These are phyloP conservation scores for Peltaster fructicola DNA, from an alignment of 2,329 filamentous ascomycete genomes.

Conservation along the genomic window DNA sequence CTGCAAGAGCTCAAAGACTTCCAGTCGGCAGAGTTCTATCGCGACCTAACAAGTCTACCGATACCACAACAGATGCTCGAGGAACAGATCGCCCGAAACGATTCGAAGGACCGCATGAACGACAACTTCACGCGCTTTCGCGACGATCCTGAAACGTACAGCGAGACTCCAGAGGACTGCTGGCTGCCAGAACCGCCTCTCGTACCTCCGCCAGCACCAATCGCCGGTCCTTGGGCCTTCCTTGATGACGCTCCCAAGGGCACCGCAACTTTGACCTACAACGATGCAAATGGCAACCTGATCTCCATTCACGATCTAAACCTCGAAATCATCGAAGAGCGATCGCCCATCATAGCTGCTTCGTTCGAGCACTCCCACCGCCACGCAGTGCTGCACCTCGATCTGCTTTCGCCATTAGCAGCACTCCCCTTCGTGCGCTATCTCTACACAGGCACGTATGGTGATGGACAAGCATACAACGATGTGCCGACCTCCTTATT, in stretches of 20 bases:
- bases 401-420: conserved; percentile 18
- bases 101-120: no score
- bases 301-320: conserved; percentile 19
- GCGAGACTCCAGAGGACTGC: neutral
- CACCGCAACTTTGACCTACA: conserved; percentile 13
- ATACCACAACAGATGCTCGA: no score
- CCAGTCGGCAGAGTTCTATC: neutral
- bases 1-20: conserved; percentile 1
- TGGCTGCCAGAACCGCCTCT: no score
- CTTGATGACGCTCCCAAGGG: conserved; percentile 1
- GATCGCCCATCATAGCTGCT: conserved; percentile 23
- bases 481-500: conserved; percentile 20
- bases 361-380: conserved; percentile 22
- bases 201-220: no score
- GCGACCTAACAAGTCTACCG: no score
- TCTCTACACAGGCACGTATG: conserved; percentile 25
- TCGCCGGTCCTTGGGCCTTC: conserved; percentile 1
- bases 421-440: conserved; percentile 23
- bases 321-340: conserved; percentile 15
- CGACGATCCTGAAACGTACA: no score
- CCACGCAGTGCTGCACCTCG: conserved; percentile 21
- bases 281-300: conserved; percentile 16
- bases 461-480: conserved; percentile 11
- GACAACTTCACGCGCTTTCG: no score
- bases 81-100: no score